Evolutionary conservation across 495 filamentous ascomycete species (phyloP), one percentile per base, ranked within the genome.

Genomic region (Aspergillus nidulans): DNA sequence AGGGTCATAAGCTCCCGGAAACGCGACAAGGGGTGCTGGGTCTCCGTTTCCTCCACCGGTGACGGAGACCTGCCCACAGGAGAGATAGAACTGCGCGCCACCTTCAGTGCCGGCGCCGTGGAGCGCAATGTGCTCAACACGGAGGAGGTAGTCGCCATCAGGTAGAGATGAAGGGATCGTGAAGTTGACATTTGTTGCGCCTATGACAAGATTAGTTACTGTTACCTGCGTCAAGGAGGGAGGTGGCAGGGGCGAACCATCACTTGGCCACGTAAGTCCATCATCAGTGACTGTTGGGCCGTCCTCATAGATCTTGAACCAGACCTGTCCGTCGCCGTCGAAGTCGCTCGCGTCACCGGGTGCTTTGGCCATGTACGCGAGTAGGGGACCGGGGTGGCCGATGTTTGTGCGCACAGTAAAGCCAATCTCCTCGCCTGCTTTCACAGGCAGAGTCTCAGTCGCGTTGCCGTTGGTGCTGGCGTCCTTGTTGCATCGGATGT

Each of bases 401-500:
- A 41, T 24, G 19, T 19, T 23, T 20, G 20, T 28, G 30, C 49
- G 49, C 19, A 57, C 24, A n/a, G 49, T 46, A 50, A 61, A 61
- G 39, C 53, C 55, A 54, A 61, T 32, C 36, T 57, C 49, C 43
- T 53, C 49, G 13, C 58, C 58, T 3, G 54, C 16, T 24, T 52
- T 42, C 34, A 61, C 58, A 1, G 43, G 12, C 16, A 48, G 30
- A 18, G 58, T 61, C 25, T 57, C 24, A 7, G 50, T 61, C 8
- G 4, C 30, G 30, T 34, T 34, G 30, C 30, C 30, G 4, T 43
- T 54, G 32, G 53, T 40, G 13, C 46, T 42, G 19, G 30, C 44
- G 54, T 57, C 54, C 10, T 25, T 18, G 50, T 61, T 61, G 58
- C 58, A 61, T 30, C 50, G 57, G 53, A 61, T 57, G 49, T 57